Percentiles rank a stretch among this genome's conserved stretches.
Conservation (phyloP, 768 basidiomycete species). For the Auricularia auricula-judae region DNA sequence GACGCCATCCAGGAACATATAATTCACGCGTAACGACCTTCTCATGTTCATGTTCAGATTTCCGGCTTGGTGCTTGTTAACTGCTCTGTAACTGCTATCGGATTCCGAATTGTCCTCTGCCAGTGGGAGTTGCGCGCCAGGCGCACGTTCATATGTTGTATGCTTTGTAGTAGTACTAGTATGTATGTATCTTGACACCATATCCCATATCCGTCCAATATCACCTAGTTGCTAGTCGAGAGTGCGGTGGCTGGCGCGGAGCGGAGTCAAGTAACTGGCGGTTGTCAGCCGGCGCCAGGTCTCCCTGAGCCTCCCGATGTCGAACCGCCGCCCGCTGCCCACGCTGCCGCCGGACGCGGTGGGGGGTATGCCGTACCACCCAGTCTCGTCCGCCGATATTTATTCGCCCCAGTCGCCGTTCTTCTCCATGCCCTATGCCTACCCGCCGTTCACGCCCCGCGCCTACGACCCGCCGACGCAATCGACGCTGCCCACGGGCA, state of each 20-base stretch:
- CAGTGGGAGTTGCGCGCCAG: background rate
- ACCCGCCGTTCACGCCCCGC: background rate
- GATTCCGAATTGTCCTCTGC: background rate
- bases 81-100: background rate
- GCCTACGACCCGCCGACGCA: background rate
- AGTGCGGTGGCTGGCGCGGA: background rate
- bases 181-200: no score
- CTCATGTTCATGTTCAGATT: background rate
- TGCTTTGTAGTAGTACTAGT: no score
- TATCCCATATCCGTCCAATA: no score
- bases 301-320: background rate
- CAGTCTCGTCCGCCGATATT: background rate
- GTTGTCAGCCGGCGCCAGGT: background rate
- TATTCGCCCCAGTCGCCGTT: background rate
- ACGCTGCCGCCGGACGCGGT: background rate
- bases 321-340: background rate
- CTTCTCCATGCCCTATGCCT: background rate
- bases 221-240: background rate
- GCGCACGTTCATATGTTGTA: no score
- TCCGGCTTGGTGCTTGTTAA: background rate
- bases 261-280: background rate
- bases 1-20: no score
- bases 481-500: slow-evolving; percentile 45
- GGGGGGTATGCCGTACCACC: background rate
- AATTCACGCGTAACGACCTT: background rate